These are phyloP conservation scores for Iris macrosiphon DNA, from an alignment of 106 monocot genomes.

Conservation along the genomic window DNA sequence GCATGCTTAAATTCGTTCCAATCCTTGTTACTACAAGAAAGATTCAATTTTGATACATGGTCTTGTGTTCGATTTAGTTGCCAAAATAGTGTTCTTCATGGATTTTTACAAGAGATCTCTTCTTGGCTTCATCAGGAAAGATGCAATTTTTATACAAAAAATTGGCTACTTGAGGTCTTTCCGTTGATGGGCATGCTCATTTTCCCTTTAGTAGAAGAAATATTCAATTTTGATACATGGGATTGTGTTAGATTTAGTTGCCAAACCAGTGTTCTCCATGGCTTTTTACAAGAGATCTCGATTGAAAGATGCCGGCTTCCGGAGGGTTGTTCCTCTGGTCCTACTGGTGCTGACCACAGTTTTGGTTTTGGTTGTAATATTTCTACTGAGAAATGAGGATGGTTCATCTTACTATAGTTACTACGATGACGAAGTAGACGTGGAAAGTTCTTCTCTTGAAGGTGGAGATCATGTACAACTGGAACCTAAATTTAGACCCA, in stretches of 20 bases:
- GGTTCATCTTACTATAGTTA: background rate
- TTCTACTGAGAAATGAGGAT: constrained; percentile 1
- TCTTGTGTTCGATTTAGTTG: background rate
- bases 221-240: constrained; percentile 3
- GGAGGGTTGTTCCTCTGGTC: constrained; percentile 19
- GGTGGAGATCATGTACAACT: background rate
- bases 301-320: constrained; percentile 19
- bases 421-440: background rate
- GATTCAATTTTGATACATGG: constrained; percentile 4
- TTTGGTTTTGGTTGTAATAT: constrained; percentile 5
- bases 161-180: too few relatives aligned
- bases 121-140: too few relatives aligned
- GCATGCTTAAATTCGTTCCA: background rate
- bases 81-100: too few relatives aligned
- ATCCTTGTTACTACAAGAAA: background rate
- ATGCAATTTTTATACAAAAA: too few relatives aligned
- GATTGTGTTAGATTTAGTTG: background rate
- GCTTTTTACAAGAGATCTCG: constrained; percentile 35
- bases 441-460: background rate
- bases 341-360: constrained; percentile 8
- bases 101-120: constrained; percentile 34
- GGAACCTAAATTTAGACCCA: constrained; percentile 32
- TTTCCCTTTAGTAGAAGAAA: background rate
- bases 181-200: background rate
- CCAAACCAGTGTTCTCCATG: too few relatives aligned